phyloP scores from a whole-genome alignment of 2,329 filamentous ascomycete species.

The Pseudogymnoascus sp. region DNA sequence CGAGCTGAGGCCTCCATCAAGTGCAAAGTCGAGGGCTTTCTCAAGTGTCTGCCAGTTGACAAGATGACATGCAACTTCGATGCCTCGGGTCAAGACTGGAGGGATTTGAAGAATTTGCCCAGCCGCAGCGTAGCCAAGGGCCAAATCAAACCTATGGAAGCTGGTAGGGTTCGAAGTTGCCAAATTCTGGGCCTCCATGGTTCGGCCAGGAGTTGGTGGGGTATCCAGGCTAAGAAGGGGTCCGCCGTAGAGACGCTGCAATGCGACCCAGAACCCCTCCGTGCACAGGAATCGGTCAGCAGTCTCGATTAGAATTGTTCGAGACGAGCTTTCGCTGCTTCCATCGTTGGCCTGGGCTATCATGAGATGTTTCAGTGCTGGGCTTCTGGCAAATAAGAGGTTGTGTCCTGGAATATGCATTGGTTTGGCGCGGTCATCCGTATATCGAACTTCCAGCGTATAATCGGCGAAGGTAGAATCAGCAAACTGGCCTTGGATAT shows the following conservation, averaged over 20 bases:
- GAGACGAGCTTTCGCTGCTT: conserved; percentile 25
- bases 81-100: conserved; percentile 48
- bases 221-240: conserved; percentile 38
- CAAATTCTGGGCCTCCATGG: conserved; percentile 11
- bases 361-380: conserved; percentile 32
- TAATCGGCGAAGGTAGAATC: conserved; percentile 39
- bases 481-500: conserved; percentile 35
- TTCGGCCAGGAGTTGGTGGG: conserved; percentile 22
- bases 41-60: conserved; percentile 59
- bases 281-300: conserved; percentile 47
- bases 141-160: conserved; percentile 40
- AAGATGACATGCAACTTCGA: conserved; percentile 51
- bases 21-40: conserved; percentile 50
- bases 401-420: conserved; percentile 47
- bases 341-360: conserved; percentile 23
- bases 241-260: conserved; percentile 52
- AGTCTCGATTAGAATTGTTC: conserved; percentile 40
- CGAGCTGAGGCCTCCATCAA: conserved; percentile 38
- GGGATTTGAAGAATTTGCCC: conserved; percentile 51
- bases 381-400: conserved; percentile 49
- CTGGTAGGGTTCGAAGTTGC: conserved; percentile 21
- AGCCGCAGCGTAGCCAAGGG: conserved; percentile 58
- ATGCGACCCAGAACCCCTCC: conserved; percentile 49
- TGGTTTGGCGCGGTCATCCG: conserved; percentile 33
- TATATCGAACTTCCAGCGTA: conserved; percentile 39